phyloP scores from a whole-genome alignment of 768 basidiomycete genomes.

The Steccherinum ochraceum region DNA sequence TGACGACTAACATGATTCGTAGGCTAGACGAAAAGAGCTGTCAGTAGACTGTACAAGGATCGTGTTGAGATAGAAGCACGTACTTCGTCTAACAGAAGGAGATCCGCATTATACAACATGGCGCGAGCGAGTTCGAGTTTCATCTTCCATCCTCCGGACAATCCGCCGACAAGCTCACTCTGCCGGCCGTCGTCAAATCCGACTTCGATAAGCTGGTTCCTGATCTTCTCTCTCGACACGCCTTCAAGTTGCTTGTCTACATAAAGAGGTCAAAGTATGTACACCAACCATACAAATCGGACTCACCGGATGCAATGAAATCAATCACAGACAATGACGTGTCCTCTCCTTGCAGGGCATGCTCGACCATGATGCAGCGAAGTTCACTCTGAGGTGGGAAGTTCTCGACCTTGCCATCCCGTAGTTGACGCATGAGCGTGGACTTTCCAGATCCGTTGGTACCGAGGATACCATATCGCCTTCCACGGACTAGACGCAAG shows the following conservation, averaged over 20 bases:
- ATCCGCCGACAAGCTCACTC: slow-evolving; percentile 75
- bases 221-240: slow-evolving; percentile 65
- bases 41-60: too few species aligned
- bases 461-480: slow-evolving; percentile 92
- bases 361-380: slow-evolving; percentile 94
- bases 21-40: too few species aligned
- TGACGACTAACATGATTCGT: slow-evolving; percentile 83
- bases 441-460: slow-evolving; percentile 96
- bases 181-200: slow-evolving; percentile 89
- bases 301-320: slow-evolving; percentile 82
- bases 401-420: slow-evolving; percentile 93
- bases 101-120: slow-evolving; percentile 92
- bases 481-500: slow-evolving; percentile 82
- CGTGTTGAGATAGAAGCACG: too few species aligned
- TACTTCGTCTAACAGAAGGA: slow-evolving; percentile 82
- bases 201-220: slow-evolving; percentile 75
- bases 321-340: slow-evolving; percentile 75
- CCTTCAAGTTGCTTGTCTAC: slow-evolving; percentile 63
- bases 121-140: slow-evolving; percentile 93
- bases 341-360: slow-evolving; percentile 93
- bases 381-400: slow-evolving; percentile 87
- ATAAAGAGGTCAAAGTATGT: background rate
- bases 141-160: slow-evolving; percentile 99
- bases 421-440: slow-evolving; percentile 91
- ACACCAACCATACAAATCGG: slow-evolving; percentile 2